Percentiles rank a stretch among this genome's conserved stretches.
Evolutionary conservation across 805 yeast species (phyloP).

Genomic region (Hanseniaspora jakobsenii): DNA sequence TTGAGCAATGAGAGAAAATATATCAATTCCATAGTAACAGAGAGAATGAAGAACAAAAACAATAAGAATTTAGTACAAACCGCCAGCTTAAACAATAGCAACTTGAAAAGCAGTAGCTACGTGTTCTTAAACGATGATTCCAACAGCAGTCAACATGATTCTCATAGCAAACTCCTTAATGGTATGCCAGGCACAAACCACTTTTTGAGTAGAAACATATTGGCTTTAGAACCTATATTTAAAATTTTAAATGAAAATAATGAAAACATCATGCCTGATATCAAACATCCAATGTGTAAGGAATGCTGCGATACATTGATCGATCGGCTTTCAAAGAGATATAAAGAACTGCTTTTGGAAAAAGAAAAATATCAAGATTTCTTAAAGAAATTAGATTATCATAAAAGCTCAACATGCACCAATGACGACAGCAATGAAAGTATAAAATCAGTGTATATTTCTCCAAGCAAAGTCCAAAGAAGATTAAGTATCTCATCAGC

Average conservation of each 20-base stretch:
- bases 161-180: background rate
- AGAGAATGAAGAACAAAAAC: no score
- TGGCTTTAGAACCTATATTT: conserved; percentile 52
- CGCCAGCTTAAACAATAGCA: no score
- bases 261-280: conserved; percentile 43
- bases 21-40: no score
- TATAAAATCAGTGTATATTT: conserved; percentile 33
- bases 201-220: conserved; percentile 38
- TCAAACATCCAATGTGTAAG: conserved; percentile 76
- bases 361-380: conserved; percentile 68
- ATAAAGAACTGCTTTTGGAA: conserved; percentile 62
- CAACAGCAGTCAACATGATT: background rate
- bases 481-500: conserved; percentile 22
- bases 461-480: conserved; percentile 33
- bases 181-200: background rate
- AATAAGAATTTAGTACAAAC: no score
- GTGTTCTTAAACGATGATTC: background rate
- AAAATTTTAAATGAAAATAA: conserved; percentile 42
- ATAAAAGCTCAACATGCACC: conserved; percentile 33
- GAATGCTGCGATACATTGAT: conserved; percentile 67
- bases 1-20: no score
- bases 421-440: conserved; percentile 31
- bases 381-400: conserved; percentile 52
- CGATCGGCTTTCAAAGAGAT: conserved; percentile 52
- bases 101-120: conserved; percentile 2